A percentile compares a stretch with the other conserved stretches of the same genome.
Conservation (phyloP, 1,139 yeast genomes). For the Yamadazyma sp. region DNA sequence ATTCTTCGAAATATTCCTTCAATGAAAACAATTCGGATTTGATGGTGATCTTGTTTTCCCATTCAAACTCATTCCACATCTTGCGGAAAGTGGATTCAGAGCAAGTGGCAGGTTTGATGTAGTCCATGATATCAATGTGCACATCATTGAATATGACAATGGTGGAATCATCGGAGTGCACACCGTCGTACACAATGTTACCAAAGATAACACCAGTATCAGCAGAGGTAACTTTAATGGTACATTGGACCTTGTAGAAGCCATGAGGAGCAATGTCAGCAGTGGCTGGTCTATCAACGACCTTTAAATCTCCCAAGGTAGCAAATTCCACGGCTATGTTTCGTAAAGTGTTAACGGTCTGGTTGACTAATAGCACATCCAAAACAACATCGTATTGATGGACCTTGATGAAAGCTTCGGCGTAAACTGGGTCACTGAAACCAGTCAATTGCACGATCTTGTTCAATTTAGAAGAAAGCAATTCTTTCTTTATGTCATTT, state of each 20-base stretch:
- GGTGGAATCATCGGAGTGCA: conserved; percentile 85
- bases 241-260: conserved; percentile 84
- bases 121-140: conserved; percentile 95
- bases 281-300: conserved; percentile 90
- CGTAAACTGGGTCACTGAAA: conserved; percentile 95
- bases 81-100: conserved; percentile 88
- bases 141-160: conserved; percentile 93
- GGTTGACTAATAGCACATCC: conserved; percentile 92
- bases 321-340: conserved; percentile 95
- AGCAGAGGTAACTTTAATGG: conserved; percentile 93
- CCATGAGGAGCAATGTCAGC: conserved; percentile 96
- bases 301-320: conserved; percentile 92
- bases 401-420: conserved; percentile 92
- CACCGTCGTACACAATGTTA: conserved; percentile 94
- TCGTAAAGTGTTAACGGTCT: conserved; percentile 86
- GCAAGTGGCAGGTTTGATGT: conserved; percentile 91
- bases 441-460: conserved; percentile 94
- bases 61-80: conserved; percentile 99
- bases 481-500: conserved; percentile 52
- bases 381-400: conserved; percentile 95
- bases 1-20: conserved; percentile 74
- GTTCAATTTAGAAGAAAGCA: conserved; percentile 72
- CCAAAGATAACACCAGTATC: conserved; percentile 98
- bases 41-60: conserved; percentile 98
- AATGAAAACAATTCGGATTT: conserved; percentile 68